These are phyloP conservation scores for Gracilaria gracilis DNA, from an alignment of 23 red algal genomes.

Conservation along the genomic window DNA sequence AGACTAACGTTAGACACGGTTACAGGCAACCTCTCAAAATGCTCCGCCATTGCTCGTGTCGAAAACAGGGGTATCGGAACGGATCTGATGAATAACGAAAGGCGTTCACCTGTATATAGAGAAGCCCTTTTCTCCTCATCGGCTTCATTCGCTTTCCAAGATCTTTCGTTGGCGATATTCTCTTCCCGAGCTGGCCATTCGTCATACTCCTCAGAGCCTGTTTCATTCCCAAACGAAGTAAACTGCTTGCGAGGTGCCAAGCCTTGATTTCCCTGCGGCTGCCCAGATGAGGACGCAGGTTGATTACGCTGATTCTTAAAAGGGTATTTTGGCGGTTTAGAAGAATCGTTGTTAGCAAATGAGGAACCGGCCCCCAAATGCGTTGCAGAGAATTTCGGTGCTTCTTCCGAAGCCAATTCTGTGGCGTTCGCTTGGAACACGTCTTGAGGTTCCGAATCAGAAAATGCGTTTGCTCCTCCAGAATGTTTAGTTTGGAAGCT, in stretches of 20 bases:
- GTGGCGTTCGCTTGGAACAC: not conserved
- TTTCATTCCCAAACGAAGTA: not conserved
- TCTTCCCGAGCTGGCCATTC: not conserved
- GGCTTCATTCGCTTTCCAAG: not conserved
- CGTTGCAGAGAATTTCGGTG: not conserved
- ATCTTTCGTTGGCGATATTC: not conserved
- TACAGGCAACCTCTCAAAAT: constrained; percentile 28
- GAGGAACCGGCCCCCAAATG: not conserved
- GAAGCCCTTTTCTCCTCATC: not conserved
- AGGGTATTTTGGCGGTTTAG: constrained; percentile 29
- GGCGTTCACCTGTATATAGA: not conserved
- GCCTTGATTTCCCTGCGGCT: not conserved
- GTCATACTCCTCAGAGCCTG: not conserved
- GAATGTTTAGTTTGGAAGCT: not conserved
- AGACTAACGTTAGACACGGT: constrained; percentile 18
- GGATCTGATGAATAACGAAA: constrained; percentile 29
- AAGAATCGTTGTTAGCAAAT: not conserved
- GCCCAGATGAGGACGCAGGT: not conserved
- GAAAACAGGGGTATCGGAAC: constrained; percentile 40
- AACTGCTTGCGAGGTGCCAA: constrained; percentile 33
- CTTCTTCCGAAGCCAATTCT: not conserved
- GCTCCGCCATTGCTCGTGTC: constrained; percentile 9
- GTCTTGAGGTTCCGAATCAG: not conserved
- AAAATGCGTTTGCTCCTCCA: not conserved
- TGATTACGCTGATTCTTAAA: not conserved